Evolutionary conservation across 768 basidiomycete genomes (phyloP).

Genomic region (Boletus subparvulus): DNA sequence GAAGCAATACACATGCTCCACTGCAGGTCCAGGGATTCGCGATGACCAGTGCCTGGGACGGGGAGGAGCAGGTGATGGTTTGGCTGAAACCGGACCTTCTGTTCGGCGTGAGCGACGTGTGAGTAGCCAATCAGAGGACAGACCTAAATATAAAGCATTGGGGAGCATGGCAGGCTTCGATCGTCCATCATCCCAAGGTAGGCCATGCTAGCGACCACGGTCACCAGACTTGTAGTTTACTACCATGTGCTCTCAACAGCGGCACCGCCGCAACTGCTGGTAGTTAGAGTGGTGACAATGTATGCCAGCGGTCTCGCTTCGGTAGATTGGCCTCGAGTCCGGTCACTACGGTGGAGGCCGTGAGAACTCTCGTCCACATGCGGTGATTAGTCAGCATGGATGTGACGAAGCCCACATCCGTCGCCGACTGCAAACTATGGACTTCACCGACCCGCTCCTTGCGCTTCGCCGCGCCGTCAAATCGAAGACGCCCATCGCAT

Average conservation of each 20-base stretch:
- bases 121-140: background rate
- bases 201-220: background rate
- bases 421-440: background rate
- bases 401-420: no score
- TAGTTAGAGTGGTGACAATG: no score
- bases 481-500: slow-evolving; percentile 50
- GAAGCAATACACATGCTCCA: slow-evolving; percentile 5
- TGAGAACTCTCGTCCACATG: no score
- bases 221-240: no score
- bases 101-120: slow-evolving; percentile 4
- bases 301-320: no score
- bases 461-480: slow-evolving; percentile 65
- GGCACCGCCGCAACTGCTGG: no score
- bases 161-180: background rate
- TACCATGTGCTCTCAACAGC: no score
- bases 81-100: background rate
- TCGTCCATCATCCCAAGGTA: no score
- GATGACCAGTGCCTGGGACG: background rate
- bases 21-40: background rate
- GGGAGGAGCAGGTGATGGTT: background rate
- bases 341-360: no score
- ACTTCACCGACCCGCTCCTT: slow-evolving; percentile 44
- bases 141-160: slow-evolving; percentile 9
- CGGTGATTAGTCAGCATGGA: no score
- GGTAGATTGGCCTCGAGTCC: no score